Conservation (phyloP, 352 stramenopile species). For the Pythium diclinum region DNA sequence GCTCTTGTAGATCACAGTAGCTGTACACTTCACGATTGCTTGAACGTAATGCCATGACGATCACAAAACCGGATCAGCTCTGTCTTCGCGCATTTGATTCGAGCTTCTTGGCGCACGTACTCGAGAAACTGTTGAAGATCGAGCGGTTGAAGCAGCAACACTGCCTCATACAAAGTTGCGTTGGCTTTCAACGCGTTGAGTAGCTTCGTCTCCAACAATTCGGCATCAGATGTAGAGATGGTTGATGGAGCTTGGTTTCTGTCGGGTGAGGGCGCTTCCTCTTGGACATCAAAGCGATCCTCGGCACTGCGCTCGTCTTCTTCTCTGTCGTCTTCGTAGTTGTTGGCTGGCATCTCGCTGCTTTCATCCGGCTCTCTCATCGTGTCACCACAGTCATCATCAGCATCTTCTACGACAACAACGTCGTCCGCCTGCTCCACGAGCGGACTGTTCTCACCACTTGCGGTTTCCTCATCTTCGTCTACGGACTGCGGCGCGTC, state of each 20-base stretch:
- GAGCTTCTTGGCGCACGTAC: conserved; percentile 18
- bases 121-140: conserved; percentile 16
- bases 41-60: conserved; percentile 29
- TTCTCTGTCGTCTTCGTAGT: not conserved
- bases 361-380: not conserved
- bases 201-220: conserved; percentile 16
- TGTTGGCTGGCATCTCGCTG: too few species aligned
- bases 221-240: not conserved
- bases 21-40: conserved; percentile 10
- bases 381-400: not conserved
- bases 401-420: not conserved
- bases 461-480: not conserved
- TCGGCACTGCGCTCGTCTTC: not conserved
- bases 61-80: conserved; percentile 24
- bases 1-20: not conserved
- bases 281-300: not conserved
- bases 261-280: not conserved
- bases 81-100: conserved; percentile 25
- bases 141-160: conserved; percentile 27
- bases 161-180: conserved; percentile 20
- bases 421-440: not conserved
- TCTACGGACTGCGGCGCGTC: not conserved
- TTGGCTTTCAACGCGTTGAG: conserved; percentile 25
- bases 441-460: not conserved
- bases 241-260: not conserved